Evolutionary conservation across 352 stramenopile species (phyloP), one percentile per base, ranked within the genome.

Genomic region (Hyphochytrium catenoides): DNA sequence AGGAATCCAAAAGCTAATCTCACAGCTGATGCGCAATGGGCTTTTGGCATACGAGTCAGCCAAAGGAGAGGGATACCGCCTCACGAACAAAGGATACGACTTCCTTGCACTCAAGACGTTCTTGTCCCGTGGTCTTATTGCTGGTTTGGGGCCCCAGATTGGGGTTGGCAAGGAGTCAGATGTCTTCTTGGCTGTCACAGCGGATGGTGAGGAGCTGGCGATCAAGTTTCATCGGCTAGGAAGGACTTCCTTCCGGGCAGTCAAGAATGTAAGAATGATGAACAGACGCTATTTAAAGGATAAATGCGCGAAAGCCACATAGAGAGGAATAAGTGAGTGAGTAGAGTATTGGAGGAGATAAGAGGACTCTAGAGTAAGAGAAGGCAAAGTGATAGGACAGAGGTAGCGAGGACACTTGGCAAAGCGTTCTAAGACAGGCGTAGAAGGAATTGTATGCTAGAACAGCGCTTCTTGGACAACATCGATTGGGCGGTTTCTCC

Each of bases 211-310:
- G 9, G 79, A 96, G 48, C 56, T 98, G 16, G 87, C 94, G 3
- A 84, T 99, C 34, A 99, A 99, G 57, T 90, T 99, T 51, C 93
- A 99, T 61, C 82, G 93, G n/a, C 69, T 99, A 8, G 93, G 93
- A 30, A 66, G 92, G 41, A 98, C 90, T 20, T 95, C 76, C 16
- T 98, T 98, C 61, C 76, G 87, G 14, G 85, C 86, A 16, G 86
- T 98, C 32, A 91, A 90, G 41, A 62, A 68, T 33, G 60, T 78
- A 43, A 29, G 48, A 53, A 1, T 2, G 11, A 3, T 17, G 14
- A 23, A 15, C 16, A 15, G 14, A 7, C 6, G 23, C 5, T 6
- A 3, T 18, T 5, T 3, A 25, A 5, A 5, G 17, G 14, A 17
- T 5, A 25, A 17, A 37, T 37, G 16, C 5, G 25, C n/a, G n/a